A percentile compares a stretch with the other conserved stretches of the same genome.
Evolutionary conservation across 1,284 basidiomycete species (phyloP).

Genomic region (Marasmius fiardii): DNA sequence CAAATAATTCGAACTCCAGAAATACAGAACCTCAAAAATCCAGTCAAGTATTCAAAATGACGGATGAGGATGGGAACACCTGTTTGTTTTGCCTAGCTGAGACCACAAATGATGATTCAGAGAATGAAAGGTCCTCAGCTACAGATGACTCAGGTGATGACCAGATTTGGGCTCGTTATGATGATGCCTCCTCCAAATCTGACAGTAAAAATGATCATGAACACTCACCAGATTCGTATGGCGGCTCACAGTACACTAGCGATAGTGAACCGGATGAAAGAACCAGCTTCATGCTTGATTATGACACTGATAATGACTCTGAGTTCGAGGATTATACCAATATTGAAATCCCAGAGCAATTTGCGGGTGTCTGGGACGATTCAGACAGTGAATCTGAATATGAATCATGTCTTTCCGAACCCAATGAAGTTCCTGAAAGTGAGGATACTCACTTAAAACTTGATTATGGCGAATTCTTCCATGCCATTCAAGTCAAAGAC

Average conservation of each 20-base stretch:
- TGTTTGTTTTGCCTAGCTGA: conserved; percentile 4
- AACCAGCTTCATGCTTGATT: conserved; percentile 2
- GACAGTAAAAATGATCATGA: too few species aligned
- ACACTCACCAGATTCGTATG: too few species aligned
- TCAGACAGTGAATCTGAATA: too few species aligned
- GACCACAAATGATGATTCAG: background rate
- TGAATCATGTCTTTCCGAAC: background rate
- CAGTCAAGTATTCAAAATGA: background rate
- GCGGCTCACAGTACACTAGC: too few species aligned
- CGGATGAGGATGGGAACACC: conserved; percentile 3
- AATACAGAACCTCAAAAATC: background rate
- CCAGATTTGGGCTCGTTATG: too few species aligned
- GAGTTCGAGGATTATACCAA: background rate
- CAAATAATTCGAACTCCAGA: background rate
- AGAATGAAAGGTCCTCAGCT: too few species aligned
- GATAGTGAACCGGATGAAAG: conserved; percentile 7
- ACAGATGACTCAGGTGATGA: too few species aligned
- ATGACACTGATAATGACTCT: background rate
- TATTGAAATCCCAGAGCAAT: background rate
- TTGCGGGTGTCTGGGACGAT: background rate
- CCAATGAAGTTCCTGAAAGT: background rate
- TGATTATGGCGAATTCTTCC: conserved; percentile 6
- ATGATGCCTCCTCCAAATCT: too few species aligned
- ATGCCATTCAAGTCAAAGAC: background rate
- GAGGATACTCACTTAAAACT: background rate